These are phyloP conservation scores for Phaeotremella skinneri DNA, from an alignment of 768 basidiomycete species.

Conservation along the genomic window DNA sequence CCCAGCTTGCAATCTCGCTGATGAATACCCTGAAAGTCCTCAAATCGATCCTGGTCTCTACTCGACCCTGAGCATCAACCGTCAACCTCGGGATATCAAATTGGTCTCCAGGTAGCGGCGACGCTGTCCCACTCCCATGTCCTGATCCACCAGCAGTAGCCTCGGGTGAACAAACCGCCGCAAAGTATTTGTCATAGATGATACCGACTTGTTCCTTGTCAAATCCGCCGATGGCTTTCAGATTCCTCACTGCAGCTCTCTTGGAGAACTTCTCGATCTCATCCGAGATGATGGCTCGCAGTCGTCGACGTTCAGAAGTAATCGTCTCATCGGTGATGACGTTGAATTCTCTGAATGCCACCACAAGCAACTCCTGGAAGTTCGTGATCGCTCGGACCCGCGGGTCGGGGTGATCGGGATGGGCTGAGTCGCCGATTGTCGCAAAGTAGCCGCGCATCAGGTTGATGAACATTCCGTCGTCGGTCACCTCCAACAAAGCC, in stretches of 20 bases:
- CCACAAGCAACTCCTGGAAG: constrained; percentile 93
- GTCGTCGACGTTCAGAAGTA: constrained; percentile 74
- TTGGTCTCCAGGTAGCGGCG: constrained; percentile 32
- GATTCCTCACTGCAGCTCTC: constrained; percentile 81
- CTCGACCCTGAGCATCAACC: constrained; percentile 63
- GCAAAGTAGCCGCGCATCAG: constrained; percentile 94
- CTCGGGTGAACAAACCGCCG: constrained; percentile 56
- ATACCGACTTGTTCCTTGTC: constrained; percentile 80
- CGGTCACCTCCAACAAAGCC: constrained; percentile 83
- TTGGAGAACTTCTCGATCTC: constrained; percentile 93
- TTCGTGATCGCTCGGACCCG: constrained; percentile 89
- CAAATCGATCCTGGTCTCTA: constrained; percentile 84
- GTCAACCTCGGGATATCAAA: constrained; percentile 47
- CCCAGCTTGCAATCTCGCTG: constrained; percentile 92
- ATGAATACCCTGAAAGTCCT: constrained; percentile 84
- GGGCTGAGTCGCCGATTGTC: constrained; percentile 87
- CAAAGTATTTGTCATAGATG: constrained; percentile 78
- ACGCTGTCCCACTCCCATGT: constrained; percentile 3
- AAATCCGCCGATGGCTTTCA: constrained; percentile 75
- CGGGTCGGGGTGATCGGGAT: constrained; percentile 82
- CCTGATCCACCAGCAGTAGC: constrained; percentile 9
- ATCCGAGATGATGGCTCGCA: constrained; percentile 83
- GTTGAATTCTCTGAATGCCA: constrained; percentile 97
- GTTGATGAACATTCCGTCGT: constrained; percentile 94
- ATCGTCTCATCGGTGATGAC: constrained; percentile 95